Evolutionary conservation across 805 yeast genomes (phyloP).

Genomic region (Dipodascus albidus): DNA sequence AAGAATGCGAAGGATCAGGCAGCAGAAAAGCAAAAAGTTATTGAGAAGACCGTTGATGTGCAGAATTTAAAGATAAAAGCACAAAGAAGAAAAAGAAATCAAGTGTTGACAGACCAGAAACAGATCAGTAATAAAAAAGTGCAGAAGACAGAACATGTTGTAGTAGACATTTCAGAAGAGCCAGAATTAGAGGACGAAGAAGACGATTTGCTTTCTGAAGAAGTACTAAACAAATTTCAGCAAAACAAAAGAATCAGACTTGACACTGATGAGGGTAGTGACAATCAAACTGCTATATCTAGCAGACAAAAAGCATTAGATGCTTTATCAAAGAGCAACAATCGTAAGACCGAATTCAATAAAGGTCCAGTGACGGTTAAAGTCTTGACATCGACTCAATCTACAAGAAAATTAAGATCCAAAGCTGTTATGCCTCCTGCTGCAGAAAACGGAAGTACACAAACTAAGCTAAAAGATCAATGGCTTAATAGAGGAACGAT

Average conservation of each 20-base stretch:
- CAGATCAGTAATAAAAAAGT: neutral
- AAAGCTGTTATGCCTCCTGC: neutral
- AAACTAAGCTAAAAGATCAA: neutral
- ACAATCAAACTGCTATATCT: neutral
- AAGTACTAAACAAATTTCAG: neutral
- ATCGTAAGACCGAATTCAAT: neutral
- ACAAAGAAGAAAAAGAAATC: neutral
- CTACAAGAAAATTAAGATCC: neutral
- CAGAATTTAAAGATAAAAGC: neutral
- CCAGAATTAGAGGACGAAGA: neutral
- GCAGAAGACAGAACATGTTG: neutral
- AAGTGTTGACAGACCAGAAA: neutral
- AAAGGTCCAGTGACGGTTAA: conserved; percentile 1
- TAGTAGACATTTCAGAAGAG: neutral
- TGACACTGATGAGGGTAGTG: neutral
- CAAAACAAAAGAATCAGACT: neutral
- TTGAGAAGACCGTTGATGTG: neutral
- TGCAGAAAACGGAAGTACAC: neutral
- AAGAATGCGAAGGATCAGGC: neutral
- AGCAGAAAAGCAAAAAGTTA: neutral
- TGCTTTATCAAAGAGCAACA: neutral
- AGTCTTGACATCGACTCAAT: neutral
- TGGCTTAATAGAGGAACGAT: neutral
- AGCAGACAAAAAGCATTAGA: neutral
- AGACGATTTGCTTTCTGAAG: neutral